phyloP scores from a whole-genome alignment of 371 early-diverging fungal species.

The Nematocida major region DNA sequence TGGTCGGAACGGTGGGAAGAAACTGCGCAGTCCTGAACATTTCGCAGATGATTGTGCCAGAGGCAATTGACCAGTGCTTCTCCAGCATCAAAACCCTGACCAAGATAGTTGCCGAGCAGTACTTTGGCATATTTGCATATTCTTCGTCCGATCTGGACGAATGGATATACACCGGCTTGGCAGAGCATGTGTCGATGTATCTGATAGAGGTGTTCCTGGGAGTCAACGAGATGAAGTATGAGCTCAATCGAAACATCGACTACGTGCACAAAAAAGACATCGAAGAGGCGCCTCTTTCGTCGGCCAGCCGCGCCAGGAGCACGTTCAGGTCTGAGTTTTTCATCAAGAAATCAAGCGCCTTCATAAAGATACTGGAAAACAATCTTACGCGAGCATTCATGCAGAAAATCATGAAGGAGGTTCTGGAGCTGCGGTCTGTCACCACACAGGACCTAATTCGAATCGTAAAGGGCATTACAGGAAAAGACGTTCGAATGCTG shows the following conservation, averaged over 20 bases:
- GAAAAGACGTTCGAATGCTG: slow-evolving; percentile 61
- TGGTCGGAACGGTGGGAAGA: slow-evolving; percentile 30
- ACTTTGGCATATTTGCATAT: slow-evolving; percentile 42
- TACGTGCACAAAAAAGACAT: slow-evolving; percentile 61
- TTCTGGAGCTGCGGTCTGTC: not conserved
- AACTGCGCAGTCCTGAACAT: slow-evolving; percentile 47
- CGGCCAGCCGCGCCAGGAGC: slow-evolving; percentile 25
- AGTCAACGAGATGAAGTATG: slow-evolving; percentile 61
- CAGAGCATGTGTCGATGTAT: slow-evolving; percentile 58
- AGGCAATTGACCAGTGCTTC: slow-evolving; percentile 58
- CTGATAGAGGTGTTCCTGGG: slow-evolving; percentile 59
- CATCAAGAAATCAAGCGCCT: slow-evolving; percentile 55
- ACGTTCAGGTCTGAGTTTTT: slow-evolving; percentile 56
- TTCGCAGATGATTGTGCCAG: slow-evolving; percentile 45
- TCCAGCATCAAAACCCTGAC: slow-evolving; percentile 42
- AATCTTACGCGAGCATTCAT: slow-evolving; percentile 64
- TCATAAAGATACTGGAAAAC: slow-evolving; percentile 63
- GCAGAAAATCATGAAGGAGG: slow-evolving; percentile 62
- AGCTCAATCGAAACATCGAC: slow-evolving; percentile 55
- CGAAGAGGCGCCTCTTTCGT: slow-evolving; percentile 60
- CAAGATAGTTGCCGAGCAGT: slow-evolving; percentile 48
- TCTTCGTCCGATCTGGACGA: slow-evolving; percentile 33
- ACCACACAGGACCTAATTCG: slow-evolving; percentile 57
- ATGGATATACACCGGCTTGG: slow-evolving; percentile 61
- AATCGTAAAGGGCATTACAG: slow-evolving; percentile 63